Base-by-base conservation (phyloP, 1,139 yeast genomes). In the Sugiyamaella pinicola region DNA sequence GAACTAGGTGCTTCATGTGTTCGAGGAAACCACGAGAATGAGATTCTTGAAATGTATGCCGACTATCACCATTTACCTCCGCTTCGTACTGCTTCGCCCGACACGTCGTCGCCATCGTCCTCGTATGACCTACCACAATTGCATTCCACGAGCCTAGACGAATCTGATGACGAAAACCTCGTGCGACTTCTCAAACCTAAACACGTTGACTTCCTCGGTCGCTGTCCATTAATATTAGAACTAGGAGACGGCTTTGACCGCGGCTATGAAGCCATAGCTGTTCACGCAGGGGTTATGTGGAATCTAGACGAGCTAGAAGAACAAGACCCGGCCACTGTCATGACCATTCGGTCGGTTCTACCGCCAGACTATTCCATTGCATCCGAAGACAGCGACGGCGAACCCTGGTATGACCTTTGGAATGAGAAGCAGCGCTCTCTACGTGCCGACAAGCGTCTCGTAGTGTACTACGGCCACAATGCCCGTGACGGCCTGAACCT, bases 391-490 rank as follows among this genome's bases (percentile, higher is more conserved):
- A 62, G 82, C 1, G 80, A 80, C 4, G 76, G 77, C 19, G 61
- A 58, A 34, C 76, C 82, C 15, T 87, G 95, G 90, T 79, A 84
- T 18, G 76, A 79, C 54, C 69, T 81, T 9, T 87, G 85, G 80
- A 82, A 84, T 61, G 68, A 73, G 43, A 73, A 78, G 55, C 80
- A 82, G 64, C 74, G 75, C 56, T 64, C 65, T 21, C 57, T 57
- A 38, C 56, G 67, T 6, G 58, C 64, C 37, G 65, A 69, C 1
- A 71, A 77, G 8, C 71, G 80, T 12, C 59, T 64, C 38, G 79
- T 80, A n/a, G 91, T 89, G 1, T 83, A 81, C 63, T 91, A 91
- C 66, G 98, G 98, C 0, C 98, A 91, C 65, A 95, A 87, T 67
- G 95, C 97, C 3, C 76, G 82, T 53, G 74, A 84, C 54, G 96